Percentiles rank a stretch among this genome's conserved stretches.
Evolutionary conservation across 805 yeast genomes (phyloP).

Genomic region (Saccharomycopsis fermentans): DNA sequence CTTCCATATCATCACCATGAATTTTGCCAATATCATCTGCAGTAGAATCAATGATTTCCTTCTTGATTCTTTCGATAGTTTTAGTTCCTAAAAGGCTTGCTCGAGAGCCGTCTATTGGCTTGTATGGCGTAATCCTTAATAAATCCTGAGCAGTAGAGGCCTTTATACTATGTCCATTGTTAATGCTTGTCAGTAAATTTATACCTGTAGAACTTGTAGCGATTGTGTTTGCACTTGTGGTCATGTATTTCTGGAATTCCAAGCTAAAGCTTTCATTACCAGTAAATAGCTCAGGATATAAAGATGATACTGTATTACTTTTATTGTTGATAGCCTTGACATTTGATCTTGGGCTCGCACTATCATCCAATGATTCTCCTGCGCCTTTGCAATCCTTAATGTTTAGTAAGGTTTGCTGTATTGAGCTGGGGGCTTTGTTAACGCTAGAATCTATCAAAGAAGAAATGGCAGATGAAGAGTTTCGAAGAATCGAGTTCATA

Average conservation of each 20-base stretch:
- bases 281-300: not conserved
- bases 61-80: not conserved
- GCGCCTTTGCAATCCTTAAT: not conserved
- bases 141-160: not conserved
- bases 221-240: not conserved
- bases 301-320: not conserved
- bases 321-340: not conserved
- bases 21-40: not conserved
- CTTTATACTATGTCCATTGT: not conserved
- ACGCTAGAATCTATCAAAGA: not conserved
- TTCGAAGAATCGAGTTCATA: not conserved
- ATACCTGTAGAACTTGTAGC: not conserved
- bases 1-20: not conserved
- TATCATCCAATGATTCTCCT: not conserved
- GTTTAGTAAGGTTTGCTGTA: not conserved
- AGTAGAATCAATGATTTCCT: not conserved
- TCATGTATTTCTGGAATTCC: not conserved
- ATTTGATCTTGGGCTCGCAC: not conserved
- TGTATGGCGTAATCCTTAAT: not conserved
- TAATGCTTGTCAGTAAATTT: not conserved
- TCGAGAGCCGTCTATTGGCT: not conserved
- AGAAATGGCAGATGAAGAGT: not conserved
- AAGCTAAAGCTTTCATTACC: not conserved
- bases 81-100: not conserved
- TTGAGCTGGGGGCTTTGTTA: not conserved